These are phyloP conservation scores for Alternaria angustiovoidea DNA, from an alignment of 2,329 filamentous ascomycete species.

Conservation along the genomic window DNA sequence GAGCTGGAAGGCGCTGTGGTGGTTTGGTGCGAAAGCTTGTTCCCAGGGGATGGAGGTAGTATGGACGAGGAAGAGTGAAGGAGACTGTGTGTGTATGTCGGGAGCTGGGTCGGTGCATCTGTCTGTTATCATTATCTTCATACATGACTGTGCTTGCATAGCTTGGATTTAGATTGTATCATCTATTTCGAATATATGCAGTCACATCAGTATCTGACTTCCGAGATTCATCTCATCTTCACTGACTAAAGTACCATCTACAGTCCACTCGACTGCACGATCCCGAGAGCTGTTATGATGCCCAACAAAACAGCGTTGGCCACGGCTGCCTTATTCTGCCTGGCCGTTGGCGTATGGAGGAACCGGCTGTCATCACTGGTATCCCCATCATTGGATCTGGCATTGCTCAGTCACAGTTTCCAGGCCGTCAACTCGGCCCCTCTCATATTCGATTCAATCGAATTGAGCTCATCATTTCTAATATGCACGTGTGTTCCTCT, in stretches of 20 bases:
- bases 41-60: constrained; percentile 33
- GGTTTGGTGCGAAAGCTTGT: constrained; percentile 38
- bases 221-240: background rate
- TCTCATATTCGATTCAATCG: background rate
- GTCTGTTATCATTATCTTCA: constrained; percentile 26
- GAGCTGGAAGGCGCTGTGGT: constrained; percentile 45
- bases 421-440: background rate
- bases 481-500: background rate
- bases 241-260: background rate
- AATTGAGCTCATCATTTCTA: background rate
- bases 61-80: constrained; percentile 33
- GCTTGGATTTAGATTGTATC: constrained; percentile 26
- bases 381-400: background rate
- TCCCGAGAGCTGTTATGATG: background rate
- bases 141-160: constrained; percentile 21
- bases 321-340: background rate
- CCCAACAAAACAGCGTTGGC: background rate
- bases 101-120: constrained; percentile 37
- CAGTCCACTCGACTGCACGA: background rate
- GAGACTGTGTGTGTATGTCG: constrained; percentile 39
- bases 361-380: background rate
- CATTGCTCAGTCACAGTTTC: background rate
- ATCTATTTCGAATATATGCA: constrained; percentile 27
- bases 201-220: background rate
- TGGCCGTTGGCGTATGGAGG: too few species aligned